Evolutionary conservation across 495 filamentous ascomycete species (phyloP).

Genomic region (Xeromyces bisporus): DNA sequence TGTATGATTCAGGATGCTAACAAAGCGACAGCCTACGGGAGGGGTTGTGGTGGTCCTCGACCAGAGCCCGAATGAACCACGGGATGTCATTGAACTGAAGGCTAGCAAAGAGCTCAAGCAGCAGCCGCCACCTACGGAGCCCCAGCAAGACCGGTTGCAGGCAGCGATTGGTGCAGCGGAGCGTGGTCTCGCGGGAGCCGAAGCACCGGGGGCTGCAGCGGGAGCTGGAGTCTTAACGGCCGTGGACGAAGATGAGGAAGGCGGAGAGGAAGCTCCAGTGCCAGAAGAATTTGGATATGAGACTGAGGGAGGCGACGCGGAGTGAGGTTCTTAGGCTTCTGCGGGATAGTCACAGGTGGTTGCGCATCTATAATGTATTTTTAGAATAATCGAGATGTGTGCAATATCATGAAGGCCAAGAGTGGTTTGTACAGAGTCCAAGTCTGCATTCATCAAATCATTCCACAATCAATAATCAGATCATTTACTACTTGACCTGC

Average conservation of each 20-base stretch:
- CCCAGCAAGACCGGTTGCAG: constrained; percentile 27
- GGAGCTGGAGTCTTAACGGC: constrained; percentile 53
- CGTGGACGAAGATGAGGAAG: constrained; percentile 71
- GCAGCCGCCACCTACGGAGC: constrained; percentile 32
- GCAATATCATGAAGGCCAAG: too few relatives aligned
- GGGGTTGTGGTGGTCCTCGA: constrained; percentile 86
- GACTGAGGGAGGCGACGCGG: constrained; percentile 45
- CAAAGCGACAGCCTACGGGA: constrained; percentile 57
- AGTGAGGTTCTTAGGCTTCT: background rate
- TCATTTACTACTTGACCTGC: too few relatives aligned
- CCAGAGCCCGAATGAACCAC: constrained; percentile 59
- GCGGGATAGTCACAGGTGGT: constrained; percentile 4
- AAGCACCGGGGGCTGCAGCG: constrained; percentile 8
- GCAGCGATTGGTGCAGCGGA: constrained; percentile 24
- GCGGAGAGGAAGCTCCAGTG: constrained; percentile 60
- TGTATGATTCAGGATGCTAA: constrained; percentile 26
- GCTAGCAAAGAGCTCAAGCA: constrained; percentile 61
- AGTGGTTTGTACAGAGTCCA: too few relatives aligned
- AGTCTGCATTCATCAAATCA: too few relatives aligned
- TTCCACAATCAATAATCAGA: too few relatives aligned
- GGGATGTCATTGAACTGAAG: constrained; percentile 69
- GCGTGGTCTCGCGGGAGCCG: constrained; percentile 17
- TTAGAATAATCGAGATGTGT: constrained; percentile 31
- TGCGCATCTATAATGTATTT: constrained; percentile 27
- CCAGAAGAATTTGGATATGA: constrained; percentile 79